Evolutionary conservation across 2,329 filamentous ascomycete genomes (phyloP), one percentile per base, ranked within the genome.

Genomic region (Cladophialophora chaetospira): DNA sequence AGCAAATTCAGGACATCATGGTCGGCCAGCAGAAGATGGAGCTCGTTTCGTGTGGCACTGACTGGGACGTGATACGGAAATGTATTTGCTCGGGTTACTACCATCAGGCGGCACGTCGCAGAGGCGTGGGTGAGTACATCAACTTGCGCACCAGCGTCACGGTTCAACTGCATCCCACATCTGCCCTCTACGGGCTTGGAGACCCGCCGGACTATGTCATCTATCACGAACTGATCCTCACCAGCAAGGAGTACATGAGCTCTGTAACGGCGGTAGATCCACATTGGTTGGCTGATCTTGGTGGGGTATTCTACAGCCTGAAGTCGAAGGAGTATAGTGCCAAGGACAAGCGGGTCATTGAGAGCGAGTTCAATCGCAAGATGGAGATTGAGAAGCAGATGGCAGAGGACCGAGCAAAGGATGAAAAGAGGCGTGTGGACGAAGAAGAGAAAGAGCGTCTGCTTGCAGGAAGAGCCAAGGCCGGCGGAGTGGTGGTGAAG

Each of bases 71-170:
- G 8, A 91, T 97, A 55, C 87, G 94, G 61, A 93, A 94, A 73
- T 97, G 93, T 71, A 96, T 99, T 69, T 99, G 95, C 77, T 91
- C 89, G 0, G 94, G 94, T 10, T 99, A 96, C 78, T 99, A 97
- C 75, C 93, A 97, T 69, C 94, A 99, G 76, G 94, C 94, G 4
- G 94, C 94, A 26, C 91, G 92, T 68, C 91, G 95, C 62, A 96
- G 96, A 75, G 95, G 94, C 2, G 90, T 97, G 13, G 94, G 94
- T 66, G 95, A 99, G 75, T 99, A 97, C 76, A 88, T 96, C 75
- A 99, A 99, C 72, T 80, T 99, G 31, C 88, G 94, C 19, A 99
- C 94, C 0, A 94, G 89, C 68, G 91, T 99, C 2, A 92, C 89
- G 1, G 90, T 99, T 53, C 91, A 96, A 71, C 80, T 99, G 26